Base-by-base conservation (phyloP, 768 basidiomycete genomes). In the Cystobasidium ongulense region DNA sequence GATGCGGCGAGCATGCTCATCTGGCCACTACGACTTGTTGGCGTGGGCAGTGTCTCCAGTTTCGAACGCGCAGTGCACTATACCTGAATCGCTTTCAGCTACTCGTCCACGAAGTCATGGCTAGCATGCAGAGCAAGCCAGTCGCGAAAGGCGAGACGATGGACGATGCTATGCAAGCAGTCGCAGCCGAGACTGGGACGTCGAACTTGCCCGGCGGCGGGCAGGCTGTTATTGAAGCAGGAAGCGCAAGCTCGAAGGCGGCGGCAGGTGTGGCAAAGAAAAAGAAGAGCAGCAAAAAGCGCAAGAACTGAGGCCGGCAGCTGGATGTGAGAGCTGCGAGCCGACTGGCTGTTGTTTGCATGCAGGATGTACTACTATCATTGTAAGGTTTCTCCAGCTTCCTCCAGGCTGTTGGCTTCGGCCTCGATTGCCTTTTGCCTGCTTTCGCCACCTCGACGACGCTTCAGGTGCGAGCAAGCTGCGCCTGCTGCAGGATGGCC, bases 1-100 rank as follows among this genome's bases (percentile, higher is more conserved):
- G 43, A 46, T 46, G 27, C 57, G 13, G 27, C 11, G 57, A 59
- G 11, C 29, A 23, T 73, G 41, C 27, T 39, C 50, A n/a, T 21
- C 27, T 18, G 61, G 54, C 59, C 21, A 29, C 67, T 57, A 5
- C 18, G 39, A 41, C 39, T 8, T 41, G 39, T 41, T 41, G n/a
- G n/a, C 39, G 8, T 41, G 18, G 25, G 11, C 80, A 98, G 95
- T 95, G 92, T 81, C 85, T 97, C 77, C 96, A 94, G 82, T 97
- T 95, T 85, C 92, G 94, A 82, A 95, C 94, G 0, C 88, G 89
- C 78, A 96, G 93, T 1, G 91, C 90, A 63, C 88, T 95, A 80
- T 92, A 91, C 82, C 88, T 98, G 76, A 96, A 97, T 84, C 90
- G 94, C 77, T 97, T 98, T 83, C 93, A 97, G 81, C 85, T 88